A percentile compares a stretch with the other conserved stretches of the same genome.
phyloP scores from a whole-genome alignment of 495 filamentous ascomycete genomes.

The Oidiodendron maius region DNA sequence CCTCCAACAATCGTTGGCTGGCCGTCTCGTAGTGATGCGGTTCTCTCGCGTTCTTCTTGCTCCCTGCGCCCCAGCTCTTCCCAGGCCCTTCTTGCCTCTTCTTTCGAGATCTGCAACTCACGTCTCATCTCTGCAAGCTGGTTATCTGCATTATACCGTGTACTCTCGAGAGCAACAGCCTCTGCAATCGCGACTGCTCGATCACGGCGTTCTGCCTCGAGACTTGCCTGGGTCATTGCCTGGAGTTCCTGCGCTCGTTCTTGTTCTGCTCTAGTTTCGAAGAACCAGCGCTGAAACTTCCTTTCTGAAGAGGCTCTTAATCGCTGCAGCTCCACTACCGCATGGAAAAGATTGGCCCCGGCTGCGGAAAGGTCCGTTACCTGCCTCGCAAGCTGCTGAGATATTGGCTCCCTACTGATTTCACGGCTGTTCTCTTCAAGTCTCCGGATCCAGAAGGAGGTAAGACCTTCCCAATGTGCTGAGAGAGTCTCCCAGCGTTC shows the following conservation, averaged over 20 bases:
- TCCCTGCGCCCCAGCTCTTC: conserved; percentile 92
- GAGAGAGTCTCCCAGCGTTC: conserved; percentile 96
- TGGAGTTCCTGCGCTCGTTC: conserved; percentile 82
- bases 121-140: conserved; percentile 78
- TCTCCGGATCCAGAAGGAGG: conserved; percentile 92
- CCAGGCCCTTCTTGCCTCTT: conserved; percentile 94
- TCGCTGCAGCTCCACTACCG: conserved; percentile 94
- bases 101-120: conserved; percentile 90
- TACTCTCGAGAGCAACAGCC: conserved; percentile 56
- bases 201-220: conserved; percentile 66
- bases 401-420: conserved; percentile 72
- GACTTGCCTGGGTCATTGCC: conserved; percentile 65
- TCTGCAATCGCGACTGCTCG: conserved; percentile 59
- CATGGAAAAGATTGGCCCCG: conserved; percentile 95
- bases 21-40: conserved; percentile 76
- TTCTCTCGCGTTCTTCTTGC: conserved; percentile 93
- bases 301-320: conserved; percentile 90
- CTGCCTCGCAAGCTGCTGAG: conserved; percentile 83
- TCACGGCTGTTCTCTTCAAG: conserved; percentile 86
- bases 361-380: conserved; percentile 94
- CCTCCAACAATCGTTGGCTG: conserved; percentile 84
- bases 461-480: conserved; percentile 96
- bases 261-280: conserved; percentile 83
- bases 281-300: conserved; percentile 98
- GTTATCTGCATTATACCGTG: conserved; percentile 58